Percentiles rank a stretch among this genome's conserved stretches.
phyloP scores from a whole-genome alignment of 2,329 filamentous ascomycete genomes.

The Aspergillus caelatus region DNA sequence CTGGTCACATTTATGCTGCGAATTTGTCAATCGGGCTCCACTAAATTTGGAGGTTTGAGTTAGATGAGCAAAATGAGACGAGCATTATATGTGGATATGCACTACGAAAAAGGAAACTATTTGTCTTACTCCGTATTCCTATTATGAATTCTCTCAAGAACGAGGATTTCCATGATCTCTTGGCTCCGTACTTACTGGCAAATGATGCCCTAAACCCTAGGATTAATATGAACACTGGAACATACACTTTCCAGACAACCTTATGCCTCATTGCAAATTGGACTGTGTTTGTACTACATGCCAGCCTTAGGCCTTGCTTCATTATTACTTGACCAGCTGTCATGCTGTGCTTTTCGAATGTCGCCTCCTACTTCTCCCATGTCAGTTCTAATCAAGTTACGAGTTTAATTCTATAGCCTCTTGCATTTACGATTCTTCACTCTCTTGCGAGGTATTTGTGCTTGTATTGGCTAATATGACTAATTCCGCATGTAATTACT shows the following conservation, averaged over 20 bases:
- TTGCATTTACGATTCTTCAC: background rate
- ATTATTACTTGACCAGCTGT: background rate
- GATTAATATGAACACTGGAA: background rate
- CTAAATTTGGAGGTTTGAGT: no score
- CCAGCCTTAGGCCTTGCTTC: background rate
- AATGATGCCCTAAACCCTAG: background rate
- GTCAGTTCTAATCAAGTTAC: background rate
- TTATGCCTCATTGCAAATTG: background rate
- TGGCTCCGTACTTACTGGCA: background rate
- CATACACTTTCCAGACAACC: background rate
- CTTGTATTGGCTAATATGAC: background rate
- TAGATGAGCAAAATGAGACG: background rate
- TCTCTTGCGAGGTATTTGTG: background rate
- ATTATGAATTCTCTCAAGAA: no score
- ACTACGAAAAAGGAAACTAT: background rate
- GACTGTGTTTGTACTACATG: background rate
- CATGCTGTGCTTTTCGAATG: background rate
- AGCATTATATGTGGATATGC: background rate
- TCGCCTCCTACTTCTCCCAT: background rate
- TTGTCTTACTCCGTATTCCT: background rate
- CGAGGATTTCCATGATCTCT: background rate
- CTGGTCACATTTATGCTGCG: background rate
- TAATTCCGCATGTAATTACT: background rate
- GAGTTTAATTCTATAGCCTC: background rate
- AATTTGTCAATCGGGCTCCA: background rate